Base-by-base conservation (phyloP, 352 stramenopile genomes). In the Pythium monospermum region DNA sequence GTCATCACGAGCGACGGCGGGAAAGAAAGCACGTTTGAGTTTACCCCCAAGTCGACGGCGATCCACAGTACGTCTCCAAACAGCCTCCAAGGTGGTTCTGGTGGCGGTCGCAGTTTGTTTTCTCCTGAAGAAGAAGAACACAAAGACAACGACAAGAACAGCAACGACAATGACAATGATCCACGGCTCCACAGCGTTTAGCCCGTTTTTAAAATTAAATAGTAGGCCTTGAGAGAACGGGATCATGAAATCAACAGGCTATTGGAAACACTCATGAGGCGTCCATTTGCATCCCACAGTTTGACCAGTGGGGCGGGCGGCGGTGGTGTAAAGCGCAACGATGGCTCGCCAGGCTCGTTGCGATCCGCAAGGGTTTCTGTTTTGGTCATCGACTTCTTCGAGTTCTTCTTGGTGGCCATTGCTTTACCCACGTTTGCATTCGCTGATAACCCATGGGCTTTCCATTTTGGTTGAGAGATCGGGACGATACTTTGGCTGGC, bases 11-110 rank as follows among this genome's bases (percentile, higher is more conserved):
- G 79, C 8, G 73, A 87, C 45, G 74, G 72, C 2, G 73, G 68
- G 0, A 83, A 87, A 22, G 80, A 89, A 46, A 87, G 75, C 2
- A 86, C 71, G 16, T 91, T 91, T 52, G 77, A 91, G 50, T 91
- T 91, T 30, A 79, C 79, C 0, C 72, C 68, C 19, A 67, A 61
- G 13, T 80, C 73, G 7, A 85, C 71, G 46, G 64, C 73, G 7
- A 55, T 85, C 16, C 70, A 84, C 43, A 75, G 62, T 25, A 70
- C 66, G 23, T 69, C 73, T 12, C 37, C 70, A n/a, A 56, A 22
- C 30, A 35, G 30, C 13, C 8, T 35, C 7, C n/a, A n/a, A 23
- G 47, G 39, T n/a, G 27, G 63, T 12, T 10, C 41, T 7, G 39
- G 23, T 27, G 19, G 10, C 7, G 43, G 39, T 7, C 39, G 32